phyloP scores from a whole-genome alignment of 352 stramenopile genomes.

The Aphanomyces astaci region DNA sequence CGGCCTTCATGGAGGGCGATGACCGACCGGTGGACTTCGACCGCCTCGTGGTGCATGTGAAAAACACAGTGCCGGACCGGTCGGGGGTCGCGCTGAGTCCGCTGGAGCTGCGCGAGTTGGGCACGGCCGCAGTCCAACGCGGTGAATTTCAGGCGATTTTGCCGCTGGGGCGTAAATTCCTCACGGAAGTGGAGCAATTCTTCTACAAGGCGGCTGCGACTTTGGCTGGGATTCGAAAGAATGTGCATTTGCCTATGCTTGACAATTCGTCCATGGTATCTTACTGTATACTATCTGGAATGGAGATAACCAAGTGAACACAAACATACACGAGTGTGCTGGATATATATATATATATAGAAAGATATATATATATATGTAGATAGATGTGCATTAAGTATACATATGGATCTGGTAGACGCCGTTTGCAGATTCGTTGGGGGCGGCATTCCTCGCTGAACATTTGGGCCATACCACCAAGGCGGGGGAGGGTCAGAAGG shows the following conservation, averaged over 20 bases:
- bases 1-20: constrained; percentile 92
- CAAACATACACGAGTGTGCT: no score
- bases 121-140: constrained; percentile 78
- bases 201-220: constrained; percentile 53
- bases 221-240: constrained; percentile 45
- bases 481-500: constrained; percentile 34
- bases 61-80: constrained; percentile 62
- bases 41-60: constrained; percentile 87
- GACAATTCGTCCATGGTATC: constrained; percentile 37
- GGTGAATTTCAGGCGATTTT: constrained; percentile 75
- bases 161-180: constrained; percentile 82
- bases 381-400: no score
- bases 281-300: not conserved
- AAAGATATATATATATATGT: no score
- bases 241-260: constrained; percentile 54
- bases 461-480: constrained; percentile 25
- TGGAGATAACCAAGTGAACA: no score
- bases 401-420: no score
- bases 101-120: constrained; percentile 75
- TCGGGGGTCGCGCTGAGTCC: constrained; percentile 62
- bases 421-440: constrained; percentile 59
- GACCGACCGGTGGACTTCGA: constrained; percentile 96
- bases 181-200: constrained; percentile 86
- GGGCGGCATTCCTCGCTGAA: constrained; percentile 58
- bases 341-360: no score